A percentile compares a stretch with the other conserved stretches of the same genome.
phyloP scores from a whole-genome alignment of 1,284 basidiomycete species.

The Cutaneotrichosporon cyanovorans region DNA sequence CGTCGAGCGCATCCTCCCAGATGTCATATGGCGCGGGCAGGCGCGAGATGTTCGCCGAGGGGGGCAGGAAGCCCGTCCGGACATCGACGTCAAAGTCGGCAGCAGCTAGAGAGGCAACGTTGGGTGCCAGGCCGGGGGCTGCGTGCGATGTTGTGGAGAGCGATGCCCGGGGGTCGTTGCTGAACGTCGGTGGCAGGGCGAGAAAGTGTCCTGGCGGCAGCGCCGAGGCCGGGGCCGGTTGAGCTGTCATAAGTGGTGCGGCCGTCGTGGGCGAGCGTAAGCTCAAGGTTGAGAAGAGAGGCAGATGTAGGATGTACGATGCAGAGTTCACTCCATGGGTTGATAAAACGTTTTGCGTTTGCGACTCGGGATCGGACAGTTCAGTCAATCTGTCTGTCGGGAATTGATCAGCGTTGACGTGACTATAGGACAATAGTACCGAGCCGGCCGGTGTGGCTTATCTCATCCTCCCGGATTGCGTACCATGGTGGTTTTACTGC shows the following conservation, averaged over 20 bases:
- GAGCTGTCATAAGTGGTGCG: neutral
- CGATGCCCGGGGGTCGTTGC: constrained; percentile 26
- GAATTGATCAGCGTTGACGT: too few species aligned
- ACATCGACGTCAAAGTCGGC: constrained; percentile 95
- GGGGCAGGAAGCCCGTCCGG: constrained; percentile 85
- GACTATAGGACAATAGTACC: too few species aligned
- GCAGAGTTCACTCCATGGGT: too few species aligned
- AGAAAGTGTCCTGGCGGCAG: constrained; percentile 59
- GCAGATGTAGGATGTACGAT: too few species aligned
- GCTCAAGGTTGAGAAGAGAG: too few species aligned
- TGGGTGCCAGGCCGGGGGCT: constrained; percentile 47
- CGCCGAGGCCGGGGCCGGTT: constrained; percentile 6
- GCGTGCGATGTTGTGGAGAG: constrained; percentile 36
- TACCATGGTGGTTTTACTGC: too few species aligned
- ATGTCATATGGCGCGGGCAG: constrained; percentile 58
- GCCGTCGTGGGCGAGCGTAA: too few species aligned
- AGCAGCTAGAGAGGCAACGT: constrained; percentile 77
- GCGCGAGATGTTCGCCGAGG: constrained; percentile 60
- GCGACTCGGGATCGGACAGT: too few species aligned
- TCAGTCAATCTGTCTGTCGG: too few species aligned
- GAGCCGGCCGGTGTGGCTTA: too few species aligned
- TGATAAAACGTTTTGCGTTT: too few species aligned
- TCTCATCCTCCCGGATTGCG: too few species aligned
- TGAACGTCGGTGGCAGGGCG: constrained; percentile 51
- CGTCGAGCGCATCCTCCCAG: constrained; percentile 58